Percentiles rank a stretch among this genome's conserved stretches.
These are phyloP conservation scores for Penicillium sp. DNA, from an alignment of 2,329 filamentous ascomycete genomes.

Conservation along the genomic window DNA sequence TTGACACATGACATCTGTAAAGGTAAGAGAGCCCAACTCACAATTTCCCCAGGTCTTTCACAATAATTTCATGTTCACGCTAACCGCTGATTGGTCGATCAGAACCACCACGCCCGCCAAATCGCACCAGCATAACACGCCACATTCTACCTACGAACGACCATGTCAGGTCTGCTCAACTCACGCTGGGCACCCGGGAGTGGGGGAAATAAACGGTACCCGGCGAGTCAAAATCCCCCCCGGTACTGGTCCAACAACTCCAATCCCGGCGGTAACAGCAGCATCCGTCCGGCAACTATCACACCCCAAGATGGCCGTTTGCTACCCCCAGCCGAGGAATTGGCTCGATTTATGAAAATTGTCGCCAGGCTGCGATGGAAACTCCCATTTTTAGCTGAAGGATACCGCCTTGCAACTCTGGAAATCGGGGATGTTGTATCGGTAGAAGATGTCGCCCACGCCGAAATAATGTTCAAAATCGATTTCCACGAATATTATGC, in stretches of 20 bases:
- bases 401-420: constrained; percentile 53
- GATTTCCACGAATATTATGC: constrained; percentile 77
- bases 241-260: constrained; percentile 4
- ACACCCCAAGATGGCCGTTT: constrained; percentile 3
- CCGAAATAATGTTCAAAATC: constrained; percentile 70
- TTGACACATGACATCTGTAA: not conserved
- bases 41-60: not conserved
- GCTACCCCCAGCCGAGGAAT: constrained; percentile 42
- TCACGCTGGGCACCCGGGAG: constrained; percentile 26
- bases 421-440: constrained; percentile 24
- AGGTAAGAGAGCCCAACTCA: not conserved
- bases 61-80: not conserved
- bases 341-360: constrained; percentile 60
- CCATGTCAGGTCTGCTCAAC: constrained; percentile 17
- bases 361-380: constrained; percentile 64
- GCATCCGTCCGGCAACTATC: not conserved
- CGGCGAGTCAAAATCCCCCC: not conserved
- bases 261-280: constrained; percentile 1
- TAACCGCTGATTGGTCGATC: not conserved
- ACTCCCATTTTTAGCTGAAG: constrained; percentile 57
- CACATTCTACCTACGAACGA: not conserved
- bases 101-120: not conserved
- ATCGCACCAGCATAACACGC: not conserved
- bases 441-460: constrained; percentile 31
- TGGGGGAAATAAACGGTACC: not conserved